These are phyloP conservation scores for Tieghemostelium lacteum DNA, from an alignment of 78 protist genomes.

Conservation along the genomic window DNA sequence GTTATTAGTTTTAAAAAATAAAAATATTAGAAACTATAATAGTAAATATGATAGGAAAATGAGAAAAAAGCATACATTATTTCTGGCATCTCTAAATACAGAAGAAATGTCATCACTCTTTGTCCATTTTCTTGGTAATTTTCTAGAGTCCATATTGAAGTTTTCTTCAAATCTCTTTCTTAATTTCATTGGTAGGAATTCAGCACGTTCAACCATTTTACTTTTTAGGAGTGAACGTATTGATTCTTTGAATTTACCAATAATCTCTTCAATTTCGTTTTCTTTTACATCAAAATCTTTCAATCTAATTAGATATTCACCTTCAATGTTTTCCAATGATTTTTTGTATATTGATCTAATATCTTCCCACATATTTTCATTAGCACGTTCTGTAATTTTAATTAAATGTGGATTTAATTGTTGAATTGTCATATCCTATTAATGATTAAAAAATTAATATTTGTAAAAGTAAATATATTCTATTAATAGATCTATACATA, in stretches of 20 bases:
- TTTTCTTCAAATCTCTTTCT: conserved; percentile 62
- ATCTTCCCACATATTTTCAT: conserved; percentile 67
- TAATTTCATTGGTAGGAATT: conserved; percentile 51
- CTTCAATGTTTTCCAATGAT: conserved; percentile 9
- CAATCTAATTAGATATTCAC: conserved; percentile 31
- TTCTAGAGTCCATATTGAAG: conserved; percentile 54
- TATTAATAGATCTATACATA: too few species aligned
- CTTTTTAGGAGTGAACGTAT: not conserved
- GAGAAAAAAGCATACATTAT: conserved; percentile 37
- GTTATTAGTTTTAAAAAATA: not conserved
- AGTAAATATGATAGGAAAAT: not conserved
- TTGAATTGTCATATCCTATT: conserved; percentile 35
- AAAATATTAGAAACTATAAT: not conserved
- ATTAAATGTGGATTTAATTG: conserved; percentile 22
- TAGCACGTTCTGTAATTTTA: conserved; percentile 61
- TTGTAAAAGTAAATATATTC: not conserved
- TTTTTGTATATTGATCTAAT: conserved; percentile 18
- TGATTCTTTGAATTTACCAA: conserved; percentile 11
- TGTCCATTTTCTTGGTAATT: conserved; percentile 76
- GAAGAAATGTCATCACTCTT: conserved; percentile 51
- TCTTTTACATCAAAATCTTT: conserved; percentile 35
- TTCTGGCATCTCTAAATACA: conserved; percentile 53
- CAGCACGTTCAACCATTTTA: conserved; percentile 32
- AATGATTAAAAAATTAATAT: not conserved
- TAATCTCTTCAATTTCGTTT: not conserved